phyloP scores from a whole-genome alignment of 2,329 filamentous ascomycete species.

The Arthroderma sp. region DNA sequence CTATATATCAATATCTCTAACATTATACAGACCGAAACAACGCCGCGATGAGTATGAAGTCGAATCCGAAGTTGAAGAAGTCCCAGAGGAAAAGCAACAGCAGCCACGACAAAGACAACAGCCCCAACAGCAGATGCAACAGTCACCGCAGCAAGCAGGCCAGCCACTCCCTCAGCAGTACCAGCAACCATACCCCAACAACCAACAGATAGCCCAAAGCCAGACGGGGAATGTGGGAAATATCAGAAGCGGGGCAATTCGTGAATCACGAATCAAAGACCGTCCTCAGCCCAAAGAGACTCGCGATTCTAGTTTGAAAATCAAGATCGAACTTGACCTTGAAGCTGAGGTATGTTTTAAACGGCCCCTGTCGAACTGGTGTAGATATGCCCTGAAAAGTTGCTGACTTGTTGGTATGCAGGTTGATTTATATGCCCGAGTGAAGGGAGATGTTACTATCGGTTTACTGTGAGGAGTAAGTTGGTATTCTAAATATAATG shows the following conservation, averaged over 20 bases:
- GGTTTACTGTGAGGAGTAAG: constrained; percentile 23
- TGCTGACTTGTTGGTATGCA: constrained; percentile 7
- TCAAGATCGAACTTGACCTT: constrained; percentile 30
- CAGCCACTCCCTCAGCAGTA: neutral
- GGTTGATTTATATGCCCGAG: constrained; percentile 20
- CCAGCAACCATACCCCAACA: constrained; percentile 1
- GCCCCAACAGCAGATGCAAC: neutral
- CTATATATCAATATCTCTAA: neutral
- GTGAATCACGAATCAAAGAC: constrained; percentile 28
- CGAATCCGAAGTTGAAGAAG: constrained; percentile 3
- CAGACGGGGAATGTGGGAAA: neutral
- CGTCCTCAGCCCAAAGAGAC: constrained; percentile 22
- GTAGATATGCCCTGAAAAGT: neutral
- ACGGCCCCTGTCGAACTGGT: neutral
- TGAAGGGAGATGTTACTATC: constrained; percentile 24
- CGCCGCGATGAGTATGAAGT: constrained; percentile 2
- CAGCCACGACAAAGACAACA: constrained; percentile 1
- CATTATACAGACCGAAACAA: neutral
- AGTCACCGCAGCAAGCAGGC: neutral
- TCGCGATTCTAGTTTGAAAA: constrained; percentile 28
- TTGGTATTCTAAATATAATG: neutral
- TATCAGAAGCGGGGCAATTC: constrained; percentile 1
- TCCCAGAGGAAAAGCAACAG: neutral
- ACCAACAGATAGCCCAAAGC: neutral
- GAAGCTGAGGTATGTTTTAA: constrained; percentile 4